Evolutionary conservation across 371 early-diverging fungal species (phyloP).

Genomic region (Funneliformis caledonium): DNA sequence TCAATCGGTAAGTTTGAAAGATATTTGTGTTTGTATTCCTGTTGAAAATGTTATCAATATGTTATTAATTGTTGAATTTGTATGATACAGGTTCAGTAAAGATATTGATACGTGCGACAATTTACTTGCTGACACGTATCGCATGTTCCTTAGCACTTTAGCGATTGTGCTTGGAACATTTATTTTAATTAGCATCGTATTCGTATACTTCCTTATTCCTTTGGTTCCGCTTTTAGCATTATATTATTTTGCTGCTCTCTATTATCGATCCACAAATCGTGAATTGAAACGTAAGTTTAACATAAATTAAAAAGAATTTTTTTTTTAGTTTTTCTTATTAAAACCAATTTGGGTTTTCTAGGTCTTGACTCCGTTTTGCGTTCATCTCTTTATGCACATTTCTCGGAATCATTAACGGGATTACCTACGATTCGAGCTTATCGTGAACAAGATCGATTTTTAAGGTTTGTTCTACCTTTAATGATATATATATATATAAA

Average conservation of each 20-base stretch:
- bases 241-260: constrained; percentile 54
- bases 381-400: constrained; percentile 73
- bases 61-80: constrained; percentile 58
- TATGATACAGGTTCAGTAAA: constrained; percentile 66
- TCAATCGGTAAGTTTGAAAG: constrained; percentile 11
- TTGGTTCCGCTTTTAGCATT: constrained; percentile 42
- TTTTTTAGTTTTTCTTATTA: not conserved
- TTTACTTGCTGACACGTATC: constrained; percentile 68
- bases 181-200: constrained; percentile 50
- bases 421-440: constrained; percentile 82
- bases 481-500: constrained; percentile 46
- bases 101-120: constrained; percentile 80
- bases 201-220: constrained; percentile 56
- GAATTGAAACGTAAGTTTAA: constrained; percentile 68
- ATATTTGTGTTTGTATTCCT: not conserved
- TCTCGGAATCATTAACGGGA: constrained; percentile 53
- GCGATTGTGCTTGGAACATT: constrained; percentile 65
- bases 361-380: constrained; percentile 71
- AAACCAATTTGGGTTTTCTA: not conserved
- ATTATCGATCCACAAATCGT: constrained; percentile 73
- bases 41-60: not conserved
- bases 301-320: constrained; percentile 43
- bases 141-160: constrained; percentile 68
- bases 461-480: constrained; percentile 43
- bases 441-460: constrained; percentile 63